These are phyloP conservation scores for Blepharisma japonicum DNA, from an alignment of 73 alveolate species.

Conservation along the genomic window DNA sequence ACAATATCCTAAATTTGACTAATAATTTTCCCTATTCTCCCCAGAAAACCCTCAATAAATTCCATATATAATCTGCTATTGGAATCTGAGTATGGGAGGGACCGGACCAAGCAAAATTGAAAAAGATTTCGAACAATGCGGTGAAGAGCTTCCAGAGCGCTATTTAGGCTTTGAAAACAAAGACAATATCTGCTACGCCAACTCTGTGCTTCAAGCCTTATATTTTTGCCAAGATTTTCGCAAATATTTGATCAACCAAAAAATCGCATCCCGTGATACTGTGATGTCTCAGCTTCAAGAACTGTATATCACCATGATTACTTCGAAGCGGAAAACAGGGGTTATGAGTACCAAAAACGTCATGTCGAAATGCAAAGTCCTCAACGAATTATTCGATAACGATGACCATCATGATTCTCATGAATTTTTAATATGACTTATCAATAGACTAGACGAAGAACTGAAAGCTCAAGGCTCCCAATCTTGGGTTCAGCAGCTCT, in stretches of 20 bases:
- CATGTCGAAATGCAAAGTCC: constrained; percentile 41
- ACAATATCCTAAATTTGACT: no score
- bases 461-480: constrained; percentile 10
- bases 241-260: constrained; percentile 33
- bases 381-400: constrained; percentile 52
- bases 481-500: constrained; percentile 57
- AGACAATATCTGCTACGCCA: constrained; percentile 56
- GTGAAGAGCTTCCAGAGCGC: constrained; percentile 48
- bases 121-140: constrained; percentile 31
- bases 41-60: no score
- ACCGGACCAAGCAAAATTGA: constrained; percentile 15
- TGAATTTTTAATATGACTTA: constrained; percentile 62
- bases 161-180: constrained; percentile 51
- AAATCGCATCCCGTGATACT: constrained; percentile 37
- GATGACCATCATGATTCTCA: constrained; percentile 77
- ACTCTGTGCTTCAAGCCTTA: constrained; percentile 52
- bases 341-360: constrained; percentile 35
- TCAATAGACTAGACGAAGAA: constrained; percentile 47
- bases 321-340: constrained; percentile 40
- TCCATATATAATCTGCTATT: no score
- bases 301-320: constrained; percentile 32
- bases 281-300: constrained; percentile 39
- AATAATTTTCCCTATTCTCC: no score
- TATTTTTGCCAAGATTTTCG: constrained; percentile 42
- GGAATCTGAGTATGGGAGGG: constrained; percentile 7